Evolutionary conservation across 352 stramenopile species (phyloP), one percentile per base, ranked within the genome.

Genomic region (Pythium sukuiense): DNA sequence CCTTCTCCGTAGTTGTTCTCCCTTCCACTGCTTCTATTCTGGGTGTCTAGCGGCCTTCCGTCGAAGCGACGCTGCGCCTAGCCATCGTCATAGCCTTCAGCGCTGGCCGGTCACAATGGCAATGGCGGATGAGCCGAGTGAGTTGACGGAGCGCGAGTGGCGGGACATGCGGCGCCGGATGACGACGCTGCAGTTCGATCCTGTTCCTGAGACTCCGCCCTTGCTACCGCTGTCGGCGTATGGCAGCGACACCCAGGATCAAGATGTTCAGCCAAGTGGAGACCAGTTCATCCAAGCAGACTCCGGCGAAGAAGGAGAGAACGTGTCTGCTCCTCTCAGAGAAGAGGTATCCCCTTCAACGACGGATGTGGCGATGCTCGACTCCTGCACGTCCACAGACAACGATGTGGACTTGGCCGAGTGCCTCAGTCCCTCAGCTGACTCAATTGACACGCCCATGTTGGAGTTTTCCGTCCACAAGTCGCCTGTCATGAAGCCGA

Each of bases 111-210:
- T 24, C 20, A 24, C 20, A 26, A 26, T 48, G 59, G 57, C 46
- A 35, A 24, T 52, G 45, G 33, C 20, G 4, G 59, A n/a, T 26
- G 55, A 69, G 18, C 20, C 48, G 4, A 37, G 37, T 20, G 72
- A 72, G 30, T 63, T 86, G 18, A 86, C 71, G 58, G 80, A 87
- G 55, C 65, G 72, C 6, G 78, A 87, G 52, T 89, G 80, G 80
- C 75, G 80, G 12, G 74, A 87, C 65, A 87, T 84, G 76, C 72
- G 78, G 1, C 77, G 80, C 7, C 72, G 76, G 57, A 71, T 89
- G 49, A 55, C 76, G 30, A 80, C 77, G 55, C 76, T 89, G n/a
- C 66, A 79, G 35, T 89, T 89, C 35, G 80, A 87, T n/a, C 76
- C 80, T 8, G 78, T 89, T 30, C 80, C 78, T 0, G 80, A 89